A percentile compares a stretch with the other conserved stretches of the same genome.
These are phyloP conservation scores for Rhodosporidiobolus odoratus DNA, from an alignment of 768 basidiomycete genomes.

Conservation along the genomic window DNA sequence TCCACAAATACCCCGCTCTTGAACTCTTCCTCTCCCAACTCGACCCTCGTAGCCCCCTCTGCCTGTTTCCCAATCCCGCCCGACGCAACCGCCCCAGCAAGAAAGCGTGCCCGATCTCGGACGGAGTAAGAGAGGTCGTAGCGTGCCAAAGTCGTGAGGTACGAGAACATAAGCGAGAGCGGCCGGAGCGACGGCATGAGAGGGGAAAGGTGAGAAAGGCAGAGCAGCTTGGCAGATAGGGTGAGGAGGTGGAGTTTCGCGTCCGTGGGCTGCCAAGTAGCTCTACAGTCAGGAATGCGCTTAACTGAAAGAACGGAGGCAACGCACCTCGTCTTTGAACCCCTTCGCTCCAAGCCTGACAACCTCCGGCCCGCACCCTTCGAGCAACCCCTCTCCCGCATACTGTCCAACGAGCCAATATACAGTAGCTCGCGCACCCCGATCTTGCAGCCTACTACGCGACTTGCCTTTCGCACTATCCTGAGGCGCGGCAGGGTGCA, in stretches of 20 bases:
- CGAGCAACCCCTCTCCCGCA: slow-evolving; percentile 48
- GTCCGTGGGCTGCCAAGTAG: slow-evolving; percentile 51
- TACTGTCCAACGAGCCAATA: slow-evolving; percentile 92
- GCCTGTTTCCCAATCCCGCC: slow-evolving; percentile 43
- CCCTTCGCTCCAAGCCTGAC: slow-evolving; percentile 69
- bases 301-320: neutral
- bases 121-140: slow-evolving; percentile 88
- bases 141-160: slow-evolving; percentile 75
- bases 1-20: slow-evolving; percentile 23
- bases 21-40: slow-evolving; percentile 31
- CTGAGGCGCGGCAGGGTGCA: neutral
- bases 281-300: neutral
- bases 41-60: slow-evolving; percentile 2
- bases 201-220: slow-evolving; percentile 57
- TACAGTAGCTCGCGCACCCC: slow-evolving; percentile 71
- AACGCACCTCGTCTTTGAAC: slow-evolving; percentile 64
- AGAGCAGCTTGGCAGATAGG: slow-evolving; percentile 76
- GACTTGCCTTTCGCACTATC: too few species aligned
- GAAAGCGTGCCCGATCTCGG: slow-evolving; percentile 78
- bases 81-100: slow-evolving; percentile 64
- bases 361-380: slow-evolving; percentile 81
- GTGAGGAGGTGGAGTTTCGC: slow-evolving; percentile 81
- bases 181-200: slow-evolving; percentile 46
- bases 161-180: slow-evolving; percentile 55
- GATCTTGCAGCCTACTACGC: slow-evolving; percentile 19